Evolutionary conservation across 176 grass and related monocot genomes (phyloP).

Genomic region (Zoysia pacifica): DNA sequence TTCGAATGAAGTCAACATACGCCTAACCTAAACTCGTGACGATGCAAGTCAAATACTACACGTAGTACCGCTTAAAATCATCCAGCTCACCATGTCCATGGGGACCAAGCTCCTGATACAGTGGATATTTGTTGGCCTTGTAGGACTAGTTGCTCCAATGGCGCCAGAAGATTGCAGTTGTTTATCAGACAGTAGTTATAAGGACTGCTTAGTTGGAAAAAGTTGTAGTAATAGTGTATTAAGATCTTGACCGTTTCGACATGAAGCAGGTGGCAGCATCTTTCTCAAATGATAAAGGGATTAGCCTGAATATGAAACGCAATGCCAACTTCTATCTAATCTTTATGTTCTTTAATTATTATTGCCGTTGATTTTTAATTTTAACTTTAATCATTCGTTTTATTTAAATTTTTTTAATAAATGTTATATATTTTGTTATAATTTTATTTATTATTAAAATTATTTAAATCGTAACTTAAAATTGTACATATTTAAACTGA

Average conservation of each 20-base stretch:
- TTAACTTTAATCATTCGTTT: too few relatives aligned
- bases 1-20: conserved; percentile 36
- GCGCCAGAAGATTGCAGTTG: background rate
- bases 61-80: background rate
- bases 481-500: too few relatives aligned
- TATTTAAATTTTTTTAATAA: too few relatives aligned
- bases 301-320: conserved; percentile 1
- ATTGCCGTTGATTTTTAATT: too few relatives aligned
- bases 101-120: conserved; percentile 26
- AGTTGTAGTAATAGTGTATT: conserved; percentile 15
- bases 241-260: conserved; percentile 26
- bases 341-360: too few relatives aligned
- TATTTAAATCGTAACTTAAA: too few relatives aligned
- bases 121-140: conserved; percentile 1
- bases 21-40: conserved; percentile 23
- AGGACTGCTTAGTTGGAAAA: conserved; percentile 20
- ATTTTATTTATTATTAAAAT: too few relatives aligned
- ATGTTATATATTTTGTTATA: too few relatives aligned
- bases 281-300: conserved; percentile 26
- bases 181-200: background rate
- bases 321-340: conserved; percentile 5
- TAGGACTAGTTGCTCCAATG: background rate
- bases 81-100: conserved; percentile 41
- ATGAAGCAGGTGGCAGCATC: conserved; percentile 26
- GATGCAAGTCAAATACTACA: conserved; percentile 23